These are phyloP conservation scores for Lecanicillium sp. DNA, from an alignment of 2,329 filamentous ascomycete genomes.

Conservation along the genomic window DNA sequence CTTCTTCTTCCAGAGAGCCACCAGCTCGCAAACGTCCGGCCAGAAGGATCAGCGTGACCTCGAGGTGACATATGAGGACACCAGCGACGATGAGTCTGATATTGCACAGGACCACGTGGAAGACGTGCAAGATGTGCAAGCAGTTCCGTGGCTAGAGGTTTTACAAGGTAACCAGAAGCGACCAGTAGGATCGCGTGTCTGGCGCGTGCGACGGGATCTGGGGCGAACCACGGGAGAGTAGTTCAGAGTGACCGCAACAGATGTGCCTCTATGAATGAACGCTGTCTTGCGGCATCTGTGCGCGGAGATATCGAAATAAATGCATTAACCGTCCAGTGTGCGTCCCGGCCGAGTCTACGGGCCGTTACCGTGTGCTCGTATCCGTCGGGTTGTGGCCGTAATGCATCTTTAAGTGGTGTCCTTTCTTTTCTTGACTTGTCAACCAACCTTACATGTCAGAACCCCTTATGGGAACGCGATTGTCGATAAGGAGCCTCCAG, in stretches of 20 bases:
- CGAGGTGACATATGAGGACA: slow-evolving; percentile 24
- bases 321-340: no score
- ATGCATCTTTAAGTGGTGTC: no score
- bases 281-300: background rate
- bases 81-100: slow-evolving; percentile 22
- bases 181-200: slow-evolving; percentile 53
- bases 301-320: no score
- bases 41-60: slow-evolving; percentile 11
- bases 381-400: no score
- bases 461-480: no score
- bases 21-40: background rate
- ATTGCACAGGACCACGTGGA: slow-evolving; percentile 22
- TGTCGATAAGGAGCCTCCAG: no score
- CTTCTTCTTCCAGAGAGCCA: slow-evolving; percentile 35
- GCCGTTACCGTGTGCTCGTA: no score
- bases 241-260: no score
- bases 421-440: no score
- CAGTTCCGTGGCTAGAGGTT: slow-evolving; percentile 54
- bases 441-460: no score
- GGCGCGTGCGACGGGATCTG: slow-evolving; percentile 59
- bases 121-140: slow-evolving; percentile 20
- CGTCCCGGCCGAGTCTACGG: no score
- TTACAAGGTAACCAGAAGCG: slow-evolving; percentile 49
- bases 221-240: slow-evolving; percentile 34
- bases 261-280: no score